These are phyloP conservation scores for Volutella citrinella DNA, from an alignment of 2,329 filamentous ascomycete genomes.

Conservation along the genomic window DNA sequence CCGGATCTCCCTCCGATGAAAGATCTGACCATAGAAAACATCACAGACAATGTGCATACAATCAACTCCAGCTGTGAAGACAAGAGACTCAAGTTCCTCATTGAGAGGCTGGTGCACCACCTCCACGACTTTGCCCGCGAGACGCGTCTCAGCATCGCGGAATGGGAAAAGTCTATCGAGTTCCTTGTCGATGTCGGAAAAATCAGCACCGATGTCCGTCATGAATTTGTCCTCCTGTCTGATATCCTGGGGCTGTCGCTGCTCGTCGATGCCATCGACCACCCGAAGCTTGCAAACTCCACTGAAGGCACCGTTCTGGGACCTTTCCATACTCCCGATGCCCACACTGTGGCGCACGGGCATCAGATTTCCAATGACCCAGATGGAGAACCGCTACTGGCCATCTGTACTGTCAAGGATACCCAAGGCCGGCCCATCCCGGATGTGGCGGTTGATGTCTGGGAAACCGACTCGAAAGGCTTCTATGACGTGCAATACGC, in stretches of 20 bases:
- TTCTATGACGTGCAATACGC: conserved; percentile 74
- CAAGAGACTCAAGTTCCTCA: conserved; percentile 62
- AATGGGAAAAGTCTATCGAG: conserved; percentile 69
- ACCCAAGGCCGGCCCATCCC: conserved; percentile 56
- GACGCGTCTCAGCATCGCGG: conserved; percentile 65
- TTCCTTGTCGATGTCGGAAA: conserved; percentile 68
- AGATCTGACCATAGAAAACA: conserved; percentile 70
- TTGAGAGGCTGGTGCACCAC: conserved; percentile 68
- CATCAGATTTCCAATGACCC: conserved; percentile 60
- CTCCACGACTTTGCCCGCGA: conserved; percentile 75
- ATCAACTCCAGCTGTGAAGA: conserved; percentile 67
- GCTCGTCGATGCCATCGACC: conserved; percentile 73
- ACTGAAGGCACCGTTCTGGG: conserved; percentile 76
- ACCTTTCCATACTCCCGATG: conserved; percentile 75
- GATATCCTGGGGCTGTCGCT: conserved; percentile 75
- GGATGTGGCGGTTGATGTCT: conserved; percentile 69
- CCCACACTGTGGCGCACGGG: conserved; percentile 51
- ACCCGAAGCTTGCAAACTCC: conserved; percentile 64
- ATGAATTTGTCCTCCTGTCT: conserved; percentile 74
- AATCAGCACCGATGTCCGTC: conserved; percentile 63
- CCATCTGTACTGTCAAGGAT: conserved; percentile 65
- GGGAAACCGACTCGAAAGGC: conserved; percentile 74
- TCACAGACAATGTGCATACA: conserved; percentile 65
- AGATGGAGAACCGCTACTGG: conserved; percentile 63
- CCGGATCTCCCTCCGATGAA: conserved; percentile 7